Evolutionary conservation across 495 filamentous ascomycete species (phyloP).

Genomic region (Podospora australis): DNA sequence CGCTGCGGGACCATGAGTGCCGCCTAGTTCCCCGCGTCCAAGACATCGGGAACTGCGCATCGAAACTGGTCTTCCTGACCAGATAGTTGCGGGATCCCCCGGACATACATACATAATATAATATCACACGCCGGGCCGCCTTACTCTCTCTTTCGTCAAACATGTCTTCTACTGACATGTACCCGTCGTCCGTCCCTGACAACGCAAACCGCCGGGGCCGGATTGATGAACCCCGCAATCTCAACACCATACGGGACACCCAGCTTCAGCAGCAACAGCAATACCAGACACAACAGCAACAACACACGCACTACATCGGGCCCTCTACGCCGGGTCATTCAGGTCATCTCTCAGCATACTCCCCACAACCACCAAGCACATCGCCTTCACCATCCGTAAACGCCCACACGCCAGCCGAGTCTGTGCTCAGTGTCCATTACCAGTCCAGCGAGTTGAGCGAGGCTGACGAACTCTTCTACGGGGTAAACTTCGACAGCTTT

Average conservation of each 20-base stretch:
- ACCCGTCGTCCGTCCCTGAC: conserved; percentile 23
- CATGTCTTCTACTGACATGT: conserved; percentile 29
- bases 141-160: conserved; percentile 12
- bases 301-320: not conserved
- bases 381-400: conserved; percentile 34
- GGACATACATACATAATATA: conserved; percentile 17
- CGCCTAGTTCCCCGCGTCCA: conserved; percentile 16
- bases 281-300: not conserved
- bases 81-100: not conserved
- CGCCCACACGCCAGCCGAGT: conserved; percentile 38
- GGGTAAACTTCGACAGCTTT: conserved; percentile 30
- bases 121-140: conserved; percentile 9
- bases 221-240: conserved; percentile 22
- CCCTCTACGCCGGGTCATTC: conserved; percentile 18
- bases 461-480: conserved; percentile 37
- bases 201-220: conserved; percentile 17
- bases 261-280: conserved; percentile 9
- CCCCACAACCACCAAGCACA: conserved; percentile 30
- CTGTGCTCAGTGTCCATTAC: conserved; percentile 34
- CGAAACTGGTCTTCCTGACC: conserved; percentile 6
- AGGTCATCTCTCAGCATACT: conserved; percentile 33
- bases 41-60: conserved; percentile 10
- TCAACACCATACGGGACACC: conserved; percentile 14
- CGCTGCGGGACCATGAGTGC: conserved; percentile 21
- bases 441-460: conserved; percentile 37